Evolutionary conservation across 2,329 filamentous ascomycete species (phyloP), one percentile per base, ranked within the genome.

Genomic region (Triangularia verruculosa): DNA sequence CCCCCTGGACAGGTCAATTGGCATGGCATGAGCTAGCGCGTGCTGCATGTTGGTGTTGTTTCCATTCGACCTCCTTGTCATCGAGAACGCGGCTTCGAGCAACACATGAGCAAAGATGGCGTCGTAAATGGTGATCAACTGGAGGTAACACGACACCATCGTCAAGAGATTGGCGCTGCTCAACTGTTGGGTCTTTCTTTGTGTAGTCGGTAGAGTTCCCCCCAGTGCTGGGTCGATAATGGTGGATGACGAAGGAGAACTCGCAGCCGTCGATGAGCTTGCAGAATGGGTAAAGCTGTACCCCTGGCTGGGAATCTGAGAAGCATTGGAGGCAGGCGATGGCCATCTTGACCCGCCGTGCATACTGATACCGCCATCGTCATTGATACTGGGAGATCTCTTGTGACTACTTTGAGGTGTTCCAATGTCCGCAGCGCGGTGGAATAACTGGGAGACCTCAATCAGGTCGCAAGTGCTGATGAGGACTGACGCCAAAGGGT

Each of bases 101-200:
- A 62, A 43, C 1, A 62, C 55, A 13, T 47, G 34, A 4, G 24
- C 54, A n/a, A 62, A 57, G 13, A 62, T 62, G 32, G 61, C 61
- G 43, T 62, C 61, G 39, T 62, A 62, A 43, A 62, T 58, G 9
- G 61, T 43, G 11, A 62, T 17, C 3, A 54, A 39, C 27, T 62
- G 61, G 2, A 62, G 53, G 20, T 62, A 62, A 15, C 61, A 62
- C 2, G 61, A 62, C 25, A 62, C 54, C 17, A 62, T 20, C 3
- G 61, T 58, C 34, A 62, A 32, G 3, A 62, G 61, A 39, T 62
- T 47, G 8, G 54, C 55, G 17, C 34, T 24, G 54, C 39, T 39
- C 24, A 57, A 25, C 25, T 53, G 54, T 11, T n/a, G n/a, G 15
- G 24, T 32, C 8, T 27, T 6, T 17, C 32, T 8, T 12, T 24